Evolutionary conservation across 1,284 basidiomycete genomes (phyloP), one percentile per base, ranked within the genome.

Genomic region (Pseudozyma hubeiensis): DNA sequence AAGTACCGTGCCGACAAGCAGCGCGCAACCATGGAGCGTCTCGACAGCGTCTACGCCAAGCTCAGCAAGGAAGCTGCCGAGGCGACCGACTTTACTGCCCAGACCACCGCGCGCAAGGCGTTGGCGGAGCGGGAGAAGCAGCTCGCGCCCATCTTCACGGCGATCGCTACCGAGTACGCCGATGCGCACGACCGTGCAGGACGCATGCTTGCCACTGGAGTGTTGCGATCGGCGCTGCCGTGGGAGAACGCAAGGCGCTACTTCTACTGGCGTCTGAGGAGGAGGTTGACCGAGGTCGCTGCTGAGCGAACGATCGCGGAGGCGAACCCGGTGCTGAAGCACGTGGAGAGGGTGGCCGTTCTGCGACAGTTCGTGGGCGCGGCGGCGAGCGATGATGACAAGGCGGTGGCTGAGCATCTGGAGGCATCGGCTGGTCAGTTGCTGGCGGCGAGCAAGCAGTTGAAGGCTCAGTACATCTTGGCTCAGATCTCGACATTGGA

Each of bases 121-220:
- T 86, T 98, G 61, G 88, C 90, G 24, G 88, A 89, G 44, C 89
- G 97, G 48, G 96, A 98, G 86, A 90, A 90, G 64, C 87, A 92
- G 79, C 86, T 99, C 71, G 89, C 90, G 66, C 95, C 95, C 7
- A 91, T 93, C 13, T 99, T 95, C 87, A 93, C 93, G 85, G 93
- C 95, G 75, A 90, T 99, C 63, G 95, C 96, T 29, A 86, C 97
- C 71, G 88, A 97, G 53, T 99, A 97, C 83, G 96, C 95, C 50
- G 97, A 99, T 86, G 90, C 97, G 73, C 97, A 97, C 85, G 96
- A 95, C 86, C 92, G 94, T 60, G 89, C 91, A 46, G 95, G 94
- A 64, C 93, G 96, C 66, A 98, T 99, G 96, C 93, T 97, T 86
- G 95, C 95, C 31, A 98, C 98, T 86, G 95, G 94, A 17, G 85